Base-by-base conservation (phyloP, 768 basidiomycete species). In the Naganishia kalamii region DNA sequence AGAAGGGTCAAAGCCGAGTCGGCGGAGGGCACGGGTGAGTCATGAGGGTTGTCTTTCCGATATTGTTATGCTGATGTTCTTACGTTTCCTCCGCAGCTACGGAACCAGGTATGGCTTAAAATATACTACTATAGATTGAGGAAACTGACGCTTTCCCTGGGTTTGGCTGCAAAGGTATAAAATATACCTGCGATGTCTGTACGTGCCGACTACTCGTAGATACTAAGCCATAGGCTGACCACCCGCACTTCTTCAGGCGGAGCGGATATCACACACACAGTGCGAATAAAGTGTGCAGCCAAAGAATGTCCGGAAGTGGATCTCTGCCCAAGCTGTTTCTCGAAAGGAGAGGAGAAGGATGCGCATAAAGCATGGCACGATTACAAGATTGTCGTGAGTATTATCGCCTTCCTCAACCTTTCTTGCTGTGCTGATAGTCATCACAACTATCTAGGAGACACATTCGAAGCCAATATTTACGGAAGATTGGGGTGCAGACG, bases 401-500 rank as follows among this genome's bases (percentile, higher is more conserved):
- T 29, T 35, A 47, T 33, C 29, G 4, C 40, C 11, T 27, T 10
- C 17, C 29, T 49, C 41, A 15, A 30, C 23, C 29, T n/a, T 17
- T 27, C 8, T 52, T 54, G 48, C 10, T 50, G 27, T 21, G 17
- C 4, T 7, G n/a, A 49, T n/a, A n/a, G 8, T 21, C n/a, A n/a
- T 21, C 2, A 43, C 29, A n/a, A n/a, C n/a, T n/a, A n/a, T 44
- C 17, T 75, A 93, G 92, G 93, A 96, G 80, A 84, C 93, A 72
- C 91, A 96, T 76, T 92, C 94, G 8, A 90, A 93, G 78, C 96
- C 94, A 2, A 96, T 99, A 72, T 94, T 96, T 72, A 83, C 87
- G 8, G 86, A 88, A 63, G 91, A 94, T 76, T 98, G 94, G 96
- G 94, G 92, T 41, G 94, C 93, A 10, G 94, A 98, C 77, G 94